Conservation (phyloP, 2,329 filamentous ascomycete genomes). For the Arthrobotrys iridis region DNA sequence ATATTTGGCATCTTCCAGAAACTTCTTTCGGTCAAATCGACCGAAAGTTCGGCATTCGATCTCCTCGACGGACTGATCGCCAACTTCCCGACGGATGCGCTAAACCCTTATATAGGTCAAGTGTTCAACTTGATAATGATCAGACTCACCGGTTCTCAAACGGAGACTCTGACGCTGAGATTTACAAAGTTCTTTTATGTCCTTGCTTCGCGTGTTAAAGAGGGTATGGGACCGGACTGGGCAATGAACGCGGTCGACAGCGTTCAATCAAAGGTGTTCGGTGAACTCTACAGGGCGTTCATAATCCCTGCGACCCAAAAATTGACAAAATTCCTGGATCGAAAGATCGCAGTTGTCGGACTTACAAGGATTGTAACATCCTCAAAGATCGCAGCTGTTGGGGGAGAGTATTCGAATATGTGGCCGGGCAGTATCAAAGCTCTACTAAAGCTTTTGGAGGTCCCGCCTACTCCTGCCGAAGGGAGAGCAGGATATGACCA, state of each 20-base stretch:
- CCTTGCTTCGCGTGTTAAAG: constrained; percentile 79
- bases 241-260: constrained; percentile 86
- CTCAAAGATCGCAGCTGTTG: constrained; percentile 76
- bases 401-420: constrained; percentile 80
- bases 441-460: constrained; percentile 87
- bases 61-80: constrained; percentile 82
- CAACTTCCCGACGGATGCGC: constrained; percentile 73
- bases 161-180: constrained; percentile 83
- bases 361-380: constrained; percentile 91
- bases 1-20: constrained; percentile 97
- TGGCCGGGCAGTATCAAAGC: constrained; percentile 91
- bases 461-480: constrained; percentile 76
- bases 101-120: constrained; percentile 80
- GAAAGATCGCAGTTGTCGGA: constrained; percentile 91
- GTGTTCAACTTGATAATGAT: constrained; percentile 85
- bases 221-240: constrained; percentile 89
- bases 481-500: constrained; percentile 65
- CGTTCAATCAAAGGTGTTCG: constrained; percentile 81
- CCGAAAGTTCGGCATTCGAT: constrained; percentile 88
- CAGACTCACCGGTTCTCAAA: constrained; percentile 75
- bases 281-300: constrained; percentile 83
- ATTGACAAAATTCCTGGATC: constrained; percentile 84
- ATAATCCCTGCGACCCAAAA: constrained; percentile 90
- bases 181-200: constrained; percentile 97
- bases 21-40: constrained; percentile 80